Percentiles rank a stretch among this genome's conserved stretches.
phyloP scores from a whole-genome alignment of 2,329 filamentous ascomycete species.

The Apiospora arundinis region DNA sequence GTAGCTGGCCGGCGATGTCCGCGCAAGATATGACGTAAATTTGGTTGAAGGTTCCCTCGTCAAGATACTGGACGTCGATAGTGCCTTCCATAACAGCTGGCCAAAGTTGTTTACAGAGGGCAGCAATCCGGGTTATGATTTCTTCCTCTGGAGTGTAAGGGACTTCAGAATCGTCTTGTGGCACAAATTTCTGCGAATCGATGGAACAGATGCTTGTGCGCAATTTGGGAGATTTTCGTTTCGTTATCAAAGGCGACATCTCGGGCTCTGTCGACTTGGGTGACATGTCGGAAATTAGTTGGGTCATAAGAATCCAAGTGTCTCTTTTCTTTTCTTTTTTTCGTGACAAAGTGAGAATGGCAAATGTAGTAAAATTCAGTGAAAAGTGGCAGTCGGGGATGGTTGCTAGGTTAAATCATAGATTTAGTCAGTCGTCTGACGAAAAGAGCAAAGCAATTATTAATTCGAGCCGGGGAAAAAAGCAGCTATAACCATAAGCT shows the following conservation, averaged over 20 bases:
- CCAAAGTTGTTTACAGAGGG: not conserved
- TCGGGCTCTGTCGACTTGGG: not conserved
- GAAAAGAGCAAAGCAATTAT: no score
- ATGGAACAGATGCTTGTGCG: not conserved
- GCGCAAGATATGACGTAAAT: not conserved
- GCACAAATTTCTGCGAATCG: not conserved
- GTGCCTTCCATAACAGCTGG: not conserved
- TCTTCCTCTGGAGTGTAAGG: not conserved
- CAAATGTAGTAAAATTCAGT: no score
- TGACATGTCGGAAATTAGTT: not conserved
- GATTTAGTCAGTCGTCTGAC: no score
- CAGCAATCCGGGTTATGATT: not conserved
- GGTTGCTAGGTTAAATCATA: no score
- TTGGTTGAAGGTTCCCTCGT: not conserved
- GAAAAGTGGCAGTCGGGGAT: no score
- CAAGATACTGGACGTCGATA: not conserved
- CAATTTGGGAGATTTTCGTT: not conserved
- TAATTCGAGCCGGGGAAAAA: no score
- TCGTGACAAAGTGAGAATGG: no score
- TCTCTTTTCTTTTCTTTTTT: no score
- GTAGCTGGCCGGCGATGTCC: not conserved
- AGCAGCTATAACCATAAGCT: no score
- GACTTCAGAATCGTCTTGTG: not conserved
- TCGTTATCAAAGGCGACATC: not conserved
- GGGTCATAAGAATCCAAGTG: not conserved